These are phyloP conservation scores for Pecoramyces ruminantium DNA, from an alignment of 192 early-diverging fungal species.

Conservation along the genomic window DNA sequence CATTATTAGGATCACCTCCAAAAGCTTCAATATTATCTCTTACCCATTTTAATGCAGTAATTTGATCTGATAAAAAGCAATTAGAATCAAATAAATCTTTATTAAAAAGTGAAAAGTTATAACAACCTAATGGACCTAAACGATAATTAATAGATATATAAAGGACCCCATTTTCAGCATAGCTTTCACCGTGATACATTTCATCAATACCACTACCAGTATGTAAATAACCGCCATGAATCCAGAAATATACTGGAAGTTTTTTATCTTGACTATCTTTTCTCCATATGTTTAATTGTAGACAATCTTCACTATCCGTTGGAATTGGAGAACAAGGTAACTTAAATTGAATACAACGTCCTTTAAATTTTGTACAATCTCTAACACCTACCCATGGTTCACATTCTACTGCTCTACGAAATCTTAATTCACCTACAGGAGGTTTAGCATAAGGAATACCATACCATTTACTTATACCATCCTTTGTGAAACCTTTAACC, in stretches of 20 bases:
- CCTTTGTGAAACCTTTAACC: neutral
- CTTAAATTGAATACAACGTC: neutral
- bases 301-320: constrained; percentile 23
- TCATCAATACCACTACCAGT: constrained; percentile 9
- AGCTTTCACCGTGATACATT: neutral
- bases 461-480: neutral
- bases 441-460: neutral
- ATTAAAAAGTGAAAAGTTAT: constrained; percentile 1
- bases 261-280: constrained; percentile 5
- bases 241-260: constrained; percentile 40
- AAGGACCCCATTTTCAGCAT: neutral
- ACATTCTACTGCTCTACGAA: neutral
- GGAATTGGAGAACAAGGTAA: neutral
- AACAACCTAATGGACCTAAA: constrained; percentile 17
- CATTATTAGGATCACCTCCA: constrained; percentile 31
- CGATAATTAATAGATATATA: constrained; percentile 19
- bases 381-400: neutral
- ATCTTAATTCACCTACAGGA: neutral
- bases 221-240: constrained; percentile 37
- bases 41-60: constrained; percentile 34
- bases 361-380: neutral
- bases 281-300: constrained; percentile 33
- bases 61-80: constrained; percentile 18
- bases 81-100: constrained; percentile 5
- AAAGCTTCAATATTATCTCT: constrained; percentile 39